Conservation (phyloP, 2,329 filamentous ascomycete species). For the Pseudogymnoascus sp. region DNA sequence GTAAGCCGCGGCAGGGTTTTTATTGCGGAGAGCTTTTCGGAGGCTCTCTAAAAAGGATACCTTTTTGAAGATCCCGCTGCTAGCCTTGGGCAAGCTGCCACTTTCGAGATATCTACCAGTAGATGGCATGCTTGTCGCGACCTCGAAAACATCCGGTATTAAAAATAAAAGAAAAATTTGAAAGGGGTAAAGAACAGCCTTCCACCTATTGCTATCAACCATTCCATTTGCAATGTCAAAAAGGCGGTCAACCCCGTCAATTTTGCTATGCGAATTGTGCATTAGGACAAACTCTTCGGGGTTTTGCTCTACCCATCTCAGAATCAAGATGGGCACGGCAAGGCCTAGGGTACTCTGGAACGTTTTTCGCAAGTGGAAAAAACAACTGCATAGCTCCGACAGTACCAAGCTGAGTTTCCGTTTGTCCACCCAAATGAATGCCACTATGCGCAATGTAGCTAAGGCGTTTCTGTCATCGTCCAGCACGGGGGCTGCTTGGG, state of each 20-base stretch:
- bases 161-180: slow-evolving; percentile 56
- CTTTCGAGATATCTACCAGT: slow-evolving; percentile 2
- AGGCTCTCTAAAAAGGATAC: slow-evolving; percentile 56
- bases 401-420: slow-evolving; percentile 53
- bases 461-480: slow-evolving; percentile 35
- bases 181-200: slow-evolving; percentile 50
- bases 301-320: slow-evolving; percentile 57
- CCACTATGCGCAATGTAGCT: slow-evolving; percentile 49
- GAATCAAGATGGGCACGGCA: slow-evolving; percentile 54
- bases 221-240: slow-evolving; percentile 62
- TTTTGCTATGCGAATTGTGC: slow-evolving; percentile 50
- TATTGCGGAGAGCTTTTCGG: slow-evolving; percentile 53
- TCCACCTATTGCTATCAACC: slow-evolving; percentile 48
- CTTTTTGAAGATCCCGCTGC: slow-evolving; percentile 55
- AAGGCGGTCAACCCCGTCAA: slow-evolving; percentile 59
- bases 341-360: slow-evolving; percentile 58
- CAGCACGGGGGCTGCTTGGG: slow-evolving; percentile 17
- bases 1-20: slow-evolving; percentile 59
- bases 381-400: slow-evolving; percentile 58
- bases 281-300: slow-evolving; percentile 57
- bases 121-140: slow-evolving; percentile 50
- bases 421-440: slow-evolving; percentile 57
- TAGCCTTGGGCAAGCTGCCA: slow-evolving; percentile 46
- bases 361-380: slow-evolving; percentile 55
- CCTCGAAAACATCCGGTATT: slow-evolving; percentile 61